Base-by-base conservation (phyloP, 2,329 filamentous ascomycete genomes). In the Emmonsia crescens region DNA sequence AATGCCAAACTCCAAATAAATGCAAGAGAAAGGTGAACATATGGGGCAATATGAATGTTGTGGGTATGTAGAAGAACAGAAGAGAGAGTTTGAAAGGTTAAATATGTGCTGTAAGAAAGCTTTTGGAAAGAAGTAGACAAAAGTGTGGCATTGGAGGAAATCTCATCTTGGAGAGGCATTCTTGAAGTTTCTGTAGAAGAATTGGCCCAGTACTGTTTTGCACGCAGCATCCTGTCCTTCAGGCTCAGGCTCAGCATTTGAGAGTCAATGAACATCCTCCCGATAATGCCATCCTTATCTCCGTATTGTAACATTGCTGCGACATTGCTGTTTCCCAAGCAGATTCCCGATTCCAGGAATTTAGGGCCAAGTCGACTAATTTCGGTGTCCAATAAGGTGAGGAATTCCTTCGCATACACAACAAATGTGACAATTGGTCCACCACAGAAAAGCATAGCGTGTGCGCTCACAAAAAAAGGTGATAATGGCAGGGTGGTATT, bases 291-390 rank as follows among this genome's bases (percentile, higher is more conserved):
- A 8, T 76, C 67, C 36, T 42, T 5, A 2, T 73, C 68, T 0
- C 83, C 83, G 65, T 83, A 84, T 59, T 82, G 78, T 59, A 85
- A 78, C 19, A 85, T 74, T 1, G 78, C 78, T 1, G 82, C 78
- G 56, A 83, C 77, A 64, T 84, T 84, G 8, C 78, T 77, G 6
- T 83, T 78, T 2, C 78, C 79, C 14, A 85, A 76, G 60, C 81
- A 80, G 2, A 82, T 78, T 0, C 82, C 83, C 63, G 81, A 77
- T 57, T 82, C 78, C 63, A 77, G 80, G 72, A 78, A 82, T 52
- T 77, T 78, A 0, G 76, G 71, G 8, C 76, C 78, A 0, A 79
- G 71, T 10, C 76, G 73, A n/a, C 72, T 72, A 60, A 83, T 76
- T 33, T 82, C 77, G 31, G 73, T 73, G 57, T 79, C 75, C 2